Base-by-base conservation (phyloP, 2,329 filamentous ascomycete species). In the Aspergillus hiratsukae region DNA sequence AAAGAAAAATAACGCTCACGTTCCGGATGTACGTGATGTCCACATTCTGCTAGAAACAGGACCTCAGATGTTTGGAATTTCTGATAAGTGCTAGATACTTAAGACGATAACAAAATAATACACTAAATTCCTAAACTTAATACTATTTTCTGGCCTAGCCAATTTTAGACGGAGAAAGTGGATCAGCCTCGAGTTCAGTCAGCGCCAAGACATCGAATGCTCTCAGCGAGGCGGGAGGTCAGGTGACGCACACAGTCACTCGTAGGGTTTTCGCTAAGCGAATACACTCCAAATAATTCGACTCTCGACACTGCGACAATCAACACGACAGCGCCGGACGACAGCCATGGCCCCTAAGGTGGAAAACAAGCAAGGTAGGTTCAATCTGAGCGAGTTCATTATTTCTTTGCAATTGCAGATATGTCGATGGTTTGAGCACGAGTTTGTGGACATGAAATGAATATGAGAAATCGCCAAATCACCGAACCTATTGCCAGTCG, bases 291-390 rank as follows among this genome's bases (percentile, higher is more conserved):
- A 68, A 72, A 72, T 64, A 72, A 64, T 70, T 71, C 63, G 69
- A 72, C 66, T 63, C 63, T 69, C 66, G 70, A 75, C 72, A 72
- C 69, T 71, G 72, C 72, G 73, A 75, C 71, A 75, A 74, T 69
- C 69, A 75, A 65, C 68, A 73, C 70, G 68, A 72, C 69, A 71
- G 69, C 74, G 70, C 66, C 69, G 67, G 71, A 74, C 72, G 73
- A 75, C 72, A 76, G 74, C 73, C 69, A 78, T 78, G 76, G 76
- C 75, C 67, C 76, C 76, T 66, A 75, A 75, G 66, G 66, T 64
- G 61, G 74, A 75, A 59, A 77, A 68, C 68, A 78, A 78, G 74
- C 75, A 77, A 76, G 75, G 77, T 79, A 71, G 63, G 71, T 63
- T 56, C 45, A 52, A 57, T 56, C 53, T 55, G 43, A 58, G 53